phyloP scores from a whole-genome alignment of 192 early-diverging fungal species.

The Paraglomus occultum region DNA sequence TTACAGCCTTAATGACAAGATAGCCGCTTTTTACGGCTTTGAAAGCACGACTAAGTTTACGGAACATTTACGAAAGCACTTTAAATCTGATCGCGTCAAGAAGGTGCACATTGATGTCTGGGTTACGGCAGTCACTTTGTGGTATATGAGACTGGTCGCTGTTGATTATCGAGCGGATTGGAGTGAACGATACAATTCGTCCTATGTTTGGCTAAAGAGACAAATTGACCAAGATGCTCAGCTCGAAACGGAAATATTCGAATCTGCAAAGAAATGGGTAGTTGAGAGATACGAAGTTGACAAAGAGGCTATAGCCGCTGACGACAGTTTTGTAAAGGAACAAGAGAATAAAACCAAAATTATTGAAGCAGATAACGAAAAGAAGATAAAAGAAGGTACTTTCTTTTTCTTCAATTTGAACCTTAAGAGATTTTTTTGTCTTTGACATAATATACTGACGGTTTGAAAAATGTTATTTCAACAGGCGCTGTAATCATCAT shows the following conservation, averaged over 20 bases:
- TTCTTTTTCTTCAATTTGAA: background rate
- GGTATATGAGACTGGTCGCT: conserved; percentile 19
- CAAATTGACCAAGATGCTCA: conserved; percentile 19
- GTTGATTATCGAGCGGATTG: conserved; percentile 8
- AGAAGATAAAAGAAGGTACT: too few species aligned
- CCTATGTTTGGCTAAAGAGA: conserved; percentile 9
- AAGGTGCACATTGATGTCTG: conserved; percentile 11
- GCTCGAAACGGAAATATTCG: conserved; percentile 7
- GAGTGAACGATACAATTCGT: background rate
- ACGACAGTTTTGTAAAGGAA: background rate
- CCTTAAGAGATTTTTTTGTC: too few species aligned
- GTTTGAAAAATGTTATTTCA: too few species aligned
- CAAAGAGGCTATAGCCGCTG: background rate
- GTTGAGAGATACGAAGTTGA: conserved; percentile 21
- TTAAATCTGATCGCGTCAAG: background rate
- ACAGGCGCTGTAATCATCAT: background rate
- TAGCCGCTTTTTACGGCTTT: conserved; percentile 2
- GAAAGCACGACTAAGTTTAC: background rate
- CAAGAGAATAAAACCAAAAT: background rate
- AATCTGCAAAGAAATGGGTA: background rate
- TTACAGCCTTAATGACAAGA: background rate
- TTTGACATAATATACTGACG: too few species aligned
- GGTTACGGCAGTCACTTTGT: conserved; percentile 16
- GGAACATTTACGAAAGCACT: conserved; percentile 4
- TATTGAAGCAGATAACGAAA: background rate